Evolutionary conservation across 495 filamentous ascomycete genomes (phyloP).

Genomic region (Penicillium arizonense): DNA sequence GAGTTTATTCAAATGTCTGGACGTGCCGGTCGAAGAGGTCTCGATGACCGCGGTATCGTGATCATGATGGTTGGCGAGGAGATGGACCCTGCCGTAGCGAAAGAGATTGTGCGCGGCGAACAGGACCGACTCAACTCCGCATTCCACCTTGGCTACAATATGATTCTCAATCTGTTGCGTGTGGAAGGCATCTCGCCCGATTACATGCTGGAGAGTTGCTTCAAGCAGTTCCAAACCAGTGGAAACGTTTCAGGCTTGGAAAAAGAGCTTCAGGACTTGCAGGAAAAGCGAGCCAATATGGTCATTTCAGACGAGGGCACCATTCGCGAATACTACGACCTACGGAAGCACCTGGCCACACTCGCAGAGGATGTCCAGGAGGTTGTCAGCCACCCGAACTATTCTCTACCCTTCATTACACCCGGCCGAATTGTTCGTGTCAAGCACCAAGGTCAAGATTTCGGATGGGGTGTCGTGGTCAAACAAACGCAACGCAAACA

Average conservation of each 20-base stretch:
- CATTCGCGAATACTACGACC: constrained; percentile 86
- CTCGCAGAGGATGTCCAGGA: constrained; percentile 82
- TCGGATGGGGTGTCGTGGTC: constrained; percentile 89
- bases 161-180: constrained; percentile 93
- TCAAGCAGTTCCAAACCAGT: constrained; percentile 96
- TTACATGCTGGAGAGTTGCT: constrained; percentile 94
- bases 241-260: constrained; percentile 80
- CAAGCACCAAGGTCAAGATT: constrained; percentile 74
- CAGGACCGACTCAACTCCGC: constrained; percentile 97
- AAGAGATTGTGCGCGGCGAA: constrained; percentile 91
- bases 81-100: constrained; percentile 92
- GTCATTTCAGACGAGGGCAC: constrained; percentile 79
- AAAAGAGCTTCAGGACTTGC: constrained; percentile 70
- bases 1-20: constrained; percentile 99
- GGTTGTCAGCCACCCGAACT: constrained; percentile 86
- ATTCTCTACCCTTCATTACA: constrained; percentile 77
- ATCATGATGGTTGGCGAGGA: constrained; percentile 99
- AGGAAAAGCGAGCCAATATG: constrained; percentile 67
- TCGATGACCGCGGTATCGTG: constrained; percentile 97
- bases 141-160: constrained; percentile 98
- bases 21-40: constrained; percentile 90
- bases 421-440: constrained; percentile 81
- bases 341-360: constrained; percentile 76
- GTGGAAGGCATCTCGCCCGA: constrained; percentile 96
- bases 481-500: constrained; percentile 62